A percentile compares a stretch with the other conserved stretches of the same genome.
Conservation (phyloP, 2,329 filamentous ascomycete genomes). For the Aspergillus clavatus region DNA sequence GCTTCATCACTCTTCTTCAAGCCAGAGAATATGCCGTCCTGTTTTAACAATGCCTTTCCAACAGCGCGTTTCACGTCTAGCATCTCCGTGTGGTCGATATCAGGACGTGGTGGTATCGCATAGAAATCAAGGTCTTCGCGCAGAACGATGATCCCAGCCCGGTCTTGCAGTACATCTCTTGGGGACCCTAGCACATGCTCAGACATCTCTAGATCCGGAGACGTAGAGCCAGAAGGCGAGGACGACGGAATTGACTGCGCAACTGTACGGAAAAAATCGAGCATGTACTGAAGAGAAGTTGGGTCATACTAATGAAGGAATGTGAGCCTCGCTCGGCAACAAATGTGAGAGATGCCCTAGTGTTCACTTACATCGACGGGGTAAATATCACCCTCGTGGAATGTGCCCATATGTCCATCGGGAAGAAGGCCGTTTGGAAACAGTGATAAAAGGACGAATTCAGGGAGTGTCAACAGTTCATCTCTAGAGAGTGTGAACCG, state of each 20-base stretch:
- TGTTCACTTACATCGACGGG: slow-evolving; percentile 81
- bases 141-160: slow-evolving; percentile 94
- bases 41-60: slow-evolving; percentile 75
- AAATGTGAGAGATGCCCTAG: neutral
- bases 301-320: slow-evolving; percentile 76
- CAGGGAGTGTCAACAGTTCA: slow-evolving; percentile 88
- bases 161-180: slow-evolving; percentile 73
- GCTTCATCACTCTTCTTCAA: slow-evolving; percentile 91
- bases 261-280: slow-evolving; percentile 95
- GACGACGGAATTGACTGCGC: slow-evolving; percentile 83
- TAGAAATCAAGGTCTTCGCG: slow-evolving; percentile 98
- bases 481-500: slow-evolving; percentile 92
- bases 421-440: slow-evolving; percentile 98
- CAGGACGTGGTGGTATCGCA: slow-evolving; percentile 77
- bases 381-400: slow-evolving; percentile 88
- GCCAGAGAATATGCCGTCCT: slow-evolving; percentile 94
- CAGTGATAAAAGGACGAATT: slow-evolving; percentile 94
- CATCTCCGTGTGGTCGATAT: slow-evolving; percentile 87
- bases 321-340: slow-evolving; percentile 5
- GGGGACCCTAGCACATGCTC: slow-evolving; percentile 68
- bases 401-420: slow-evolving; percentile 90
- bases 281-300: slow-evolving; percentile 94
- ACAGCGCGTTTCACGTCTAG: slow-evolving; percentile 92
- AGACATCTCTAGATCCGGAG: slow-evolving; percentile 56
- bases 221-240: slow-evolving; percentile 60